These are phyloP conservation scores for Taphrina populina DNA, from an alignment of 1,139 yeast species.

Conservation along the genomic window DNA sequence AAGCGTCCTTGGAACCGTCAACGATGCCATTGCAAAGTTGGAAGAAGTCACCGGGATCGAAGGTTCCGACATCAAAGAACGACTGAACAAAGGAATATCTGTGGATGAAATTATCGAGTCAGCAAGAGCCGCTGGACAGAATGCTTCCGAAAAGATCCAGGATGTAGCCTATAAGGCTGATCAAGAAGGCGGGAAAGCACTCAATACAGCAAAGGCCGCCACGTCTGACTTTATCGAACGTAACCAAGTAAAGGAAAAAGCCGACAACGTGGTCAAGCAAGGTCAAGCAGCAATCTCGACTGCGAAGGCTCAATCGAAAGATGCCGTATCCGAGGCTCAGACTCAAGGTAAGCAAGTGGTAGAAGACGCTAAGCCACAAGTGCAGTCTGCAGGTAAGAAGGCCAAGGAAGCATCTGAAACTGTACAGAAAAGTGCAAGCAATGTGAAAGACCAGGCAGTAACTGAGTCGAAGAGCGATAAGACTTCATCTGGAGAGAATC, in stretches of 20 bases:
- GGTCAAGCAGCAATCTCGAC: conserved; percentile 2
- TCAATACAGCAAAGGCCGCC: conserved; percentile 5
- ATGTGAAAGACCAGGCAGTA: background rate
- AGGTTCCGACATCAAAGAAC: conserved; percentile 6
- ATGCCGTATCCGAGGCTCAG: background rate
- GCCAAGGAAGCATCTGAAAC: background rate
- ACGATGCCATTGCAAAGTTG: conserved; percentile 24
- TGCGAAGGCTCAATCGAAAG: conserved; percentile 4
- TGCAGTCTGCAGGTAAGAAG: background rate
- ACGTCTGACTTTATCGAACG: conserved; percentile 11
- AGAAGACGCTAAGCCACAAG: conserved; percentile 1
- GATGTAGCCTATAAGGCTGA: conserved; percentile 14
- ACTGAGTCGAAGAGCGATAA: background rate
- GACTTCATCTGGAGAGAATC: background rate
- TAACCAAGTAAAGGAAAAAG: conserved; percentile 1
- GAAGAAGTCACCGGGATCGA: conserved; percentile 21
- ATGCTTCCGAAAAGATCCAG: background rate
- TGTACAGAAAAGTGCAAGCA: conserved; percentile 4
- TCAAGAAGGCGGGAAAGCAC: conserved; percentile 8
- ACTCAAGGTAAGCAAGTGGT: conserved; percentile 2
- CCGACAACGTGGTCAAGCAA: conserved; percentile 5
- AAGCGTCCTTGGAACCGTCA: background rate
- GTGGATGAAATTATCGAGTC: conserved; percentile 19
- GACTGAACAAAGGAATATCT: conserved; percentile 17
- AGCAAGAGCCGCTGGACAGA: background rate